Percentiles rank a stretch among this genome's conserved stretches.
phyloP scores from a whole-genome alignment of 2,329 filamentous ascomycete genomes.

The Sporothrix globosa region DNA sequence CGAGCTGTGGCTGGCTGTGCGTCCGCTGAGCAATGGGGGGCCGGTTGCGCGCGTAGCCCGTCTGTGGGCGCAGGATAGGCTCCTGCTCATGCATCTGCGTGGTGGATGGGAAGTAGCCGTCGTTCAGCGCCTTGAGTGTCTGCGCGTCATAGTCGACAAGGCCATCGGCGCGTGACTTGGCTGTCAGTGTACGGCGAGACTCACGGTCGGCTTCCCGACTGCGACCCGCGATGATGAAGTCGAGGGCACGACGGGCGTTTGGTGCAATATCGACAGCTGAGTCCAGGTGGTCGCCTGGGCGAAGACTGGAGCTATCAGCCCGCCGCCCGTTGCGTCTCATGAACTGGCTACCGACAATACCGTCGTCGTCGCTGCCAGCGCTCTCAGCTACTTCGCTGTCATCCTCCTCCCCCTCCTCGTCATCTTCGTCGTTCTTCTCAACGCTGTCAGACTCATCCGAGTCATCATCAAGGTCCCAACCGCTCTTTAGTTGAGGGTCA shows the following conservation, averaged over 20 bases:
- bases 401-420: slow-evolving; percentile 31
- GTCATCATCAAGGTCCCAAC: slow-evolving; percentile 57
- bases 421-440: slow-evolving; percentile 40
- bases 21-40: slow-evolving; percentile 51
- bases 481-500: slow-evolving; percentile 50
- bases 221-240: slow-evolving; percentile 55
- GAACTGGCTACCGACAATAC: neutral
- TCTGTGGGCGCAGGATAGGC: slow-evolving; percentile 51
- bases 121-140: slow-evolving; percentile 42
- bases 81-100: slow-evolving; percentile 26
- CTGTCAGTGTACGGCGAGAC: slow-evolving; percentile 17
- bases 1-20: slow-evolving; percentile 55
- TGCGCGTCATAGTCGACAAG: slow-evolving; percentile 43
- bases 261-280: slow-evolving; percentile 46
- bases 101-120: slow-evolving; percentile 39
- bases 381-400: neutral
- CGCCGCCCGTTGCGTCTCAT: slow-evolving; percentile 18
- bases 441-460: slow-evolving; percentile 49
- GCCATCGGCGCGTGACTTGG: slow-evolving; percentile 37
- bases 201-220: slow-evolving; percentile 40
- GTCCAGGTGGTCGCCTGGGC: slow-evolving; percentile 20
- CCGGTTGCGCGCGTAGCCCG: slow-evolving; percentile 55
- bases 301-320: slow-evolving; percentile 18
- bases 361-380: slow-evolving; percentile 34
- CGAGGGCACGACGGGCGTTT: slow-evolving; percentile 54